Conservation (phyloP, 108 stramenopile genomes). For the Schizochytrium sp. region DNA sequence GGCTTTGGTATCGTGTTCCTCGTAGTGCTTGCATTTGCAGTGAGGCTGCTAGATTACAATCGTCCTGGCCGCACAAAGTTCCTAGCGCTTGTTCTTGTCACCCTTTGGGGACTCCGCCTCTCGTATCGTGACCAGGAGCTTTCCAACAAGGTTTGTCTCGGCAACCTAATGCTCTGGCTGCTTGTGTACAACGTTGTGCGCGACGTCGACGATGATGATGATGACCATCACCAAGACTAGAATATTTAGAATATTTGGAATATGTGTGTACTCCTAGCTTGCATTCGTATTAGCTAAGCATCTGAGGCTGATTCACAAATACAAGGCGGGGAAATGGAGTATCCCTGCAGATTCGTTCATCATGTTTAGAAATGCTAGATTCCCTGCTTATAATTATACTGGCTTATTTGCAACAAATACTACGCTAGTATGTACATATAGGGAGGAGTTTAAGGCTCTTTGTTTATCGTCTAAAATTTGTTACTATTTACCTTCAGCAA, state of each 20-base stretch:
- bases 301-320: background rate
- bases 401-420: too few species aligned
- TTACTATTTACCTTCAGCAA: too few species aligned
- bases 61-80: background rate
- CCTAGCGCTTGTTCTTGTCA: constrained; percentile 22
- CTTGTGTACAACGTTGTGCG: constrained; percentile 4
- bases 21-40: too few species aligned
- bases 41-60: too few species aligned
- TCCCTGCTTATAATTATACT: too few species aligned
- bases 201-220: constrained; percentile 5
- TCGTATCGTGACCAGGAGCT: background rate
- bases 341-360: too few species aligned
- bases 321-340: background rate
- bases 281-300: background rate
- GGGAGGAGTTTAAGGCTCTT: too few species aligned
- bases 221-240: constrained; percentile 18
- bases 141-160: background rate
- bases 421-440: too few species aligned
- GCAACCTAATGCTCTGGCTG: constrained; percentile 7
- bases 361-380: too few species aligned
- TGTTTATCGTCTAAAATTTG: too few species aligned
- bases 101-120: background rate
- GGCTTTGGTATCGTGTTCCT: too few species aligned
- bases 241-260: background rate
- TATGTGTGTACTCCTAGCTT: background rate